Conservation (phyloP, 2,329 filamentous ascomycete genomes). For the Exophiala bonariae region DNA sequence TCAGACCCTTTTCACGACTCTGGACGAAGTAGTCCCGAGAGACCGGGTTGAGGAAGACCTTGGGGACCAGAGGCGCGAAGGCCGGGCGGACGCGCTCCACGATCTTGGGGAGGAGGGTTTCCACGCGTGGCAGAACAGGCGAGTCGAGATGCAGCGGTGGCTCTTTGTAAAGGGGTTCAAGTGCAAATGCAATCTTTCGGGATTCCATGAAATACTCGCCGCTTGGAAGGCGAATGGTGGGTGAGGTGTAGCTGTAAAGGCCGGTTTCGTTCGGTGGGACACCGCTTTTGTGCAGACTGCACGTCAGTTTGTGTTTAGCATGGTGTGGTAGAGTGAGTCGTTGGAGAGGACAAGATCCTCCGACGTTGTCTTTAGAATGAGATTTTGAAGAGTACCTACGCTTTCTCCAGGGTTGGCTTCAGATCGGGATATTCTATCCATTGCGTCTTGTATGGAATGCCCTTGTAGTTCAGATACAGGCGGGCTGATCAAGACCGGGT, state of each 20-base stretch:
- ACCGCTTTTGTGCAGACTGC: conserved; percentile 33
- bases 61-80: conserved; percentile 51
- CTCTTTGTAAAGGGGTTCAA: conserved; percentile 61
- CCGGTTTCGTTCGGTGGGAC: conserved; percentile 48
- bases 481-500: conserved; percentile 50
- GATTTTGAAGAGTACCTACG: conserved; percentile 34
- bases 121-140: conserved; percentile 48
- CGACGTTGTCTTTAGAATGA: too few relatives aligned
- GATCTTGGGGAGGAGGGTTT: conserved; percentile 38
- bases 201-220: conserved; percentile 66
- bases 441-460: conserved; percentile 65
- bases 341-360: too few relatives aligned
- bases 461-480: conserved; percentile 67
- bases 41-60: conserved; percentile 50
- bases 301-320: too few relatives aligned
- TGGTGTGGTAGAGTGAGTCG: too few relatives aligned
- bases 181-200: conserved; percentile 55
- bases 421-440: conserved; percentile 72
- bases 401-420: conserved; percentile 53
- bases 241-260: conserved; percentile 53
- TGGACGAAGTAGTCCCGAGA: conserved; percentile 57
- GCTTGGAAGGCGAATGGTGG: conserved; percentile 56
- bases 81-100: conserved; percentile 40
- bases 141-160: conserved; percentile 61
- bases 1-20: conserved; percentile 51